Evolutionary conservation across 2,329 filamentous ascomycete genomes (phyloP).

Genomic region (Phialophora chinensis): DNA sequence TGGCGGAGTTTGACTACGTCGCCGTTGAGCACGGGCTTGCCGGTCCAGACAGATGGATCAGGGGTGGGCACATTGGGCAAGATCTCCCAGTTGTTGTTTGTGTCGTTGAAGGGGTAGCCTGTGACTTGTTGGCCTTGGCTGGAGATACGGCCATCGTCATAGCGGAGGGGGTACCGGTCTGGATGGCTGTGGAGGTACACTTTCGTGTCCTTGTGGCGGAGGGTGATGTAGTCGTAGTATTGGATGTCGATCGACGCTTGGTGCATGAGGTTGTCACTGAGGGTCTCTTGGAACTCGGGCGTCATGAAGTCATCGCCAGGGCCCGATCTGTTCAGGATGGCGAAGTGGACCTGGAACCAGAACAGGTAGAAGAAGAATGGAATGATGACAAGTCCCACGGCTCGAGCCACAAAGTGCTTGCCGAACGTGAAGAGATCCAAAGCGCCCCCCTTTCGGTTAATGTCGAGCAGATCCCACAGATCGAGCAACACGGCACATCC

Average conservation of each 20-base stretch:
- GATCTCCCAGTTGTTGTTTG: conserved; percentile 98
- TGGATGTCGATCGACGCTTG: conserved; percentile 84
- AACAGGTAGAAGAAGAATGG: conserved; percentile 98
- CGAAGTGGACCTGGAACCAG: conserved; percentile 99
- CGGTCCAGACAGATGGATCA: conserved; percentile 61
- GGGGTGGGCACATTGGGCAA: conserved; percentile 65
- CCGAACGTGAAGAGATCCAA: conserved; percentile 78
- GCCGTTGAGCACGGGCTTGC: conserved; percentile 76
- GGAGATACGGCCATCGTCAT: conserved; percentile 95
- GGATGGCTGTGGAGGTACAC: conserved; percentile 92
- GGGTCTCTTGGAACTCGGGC: conserved; percentile 94
- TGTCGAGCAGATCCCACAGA: conserved; percentile 89
- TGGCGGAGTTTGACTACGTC: conserved; percentile 88
- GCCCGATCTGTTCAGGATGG: conserved; percentile 83
- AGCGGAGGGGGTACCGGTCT: conserved; percentile 87
- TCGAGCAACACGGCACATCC: conserved; percentile 93
- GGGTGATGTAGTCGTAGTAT: conserved; percentile 85
- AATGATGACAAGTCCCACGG: conserved; percentile 83
- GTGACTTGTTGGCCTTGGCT: conserved; percentile 98
- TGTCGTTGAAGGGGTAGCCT: conserved; percentile 96
- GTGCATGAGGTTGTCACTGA: conserved; percentile 93
- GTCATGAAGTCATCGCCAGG: conserved; percentile 99
- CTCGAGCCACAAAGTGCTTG: conserved; percentile 88
- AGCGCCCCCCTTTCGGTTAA: conserved; percentile 83
- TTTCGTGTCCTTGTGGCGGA: conserved; percentile 97